These are phyloP conservation scores for Yamadazyma laniorum DNA, from an alignment of 805 yeast genomes.

Conservation along the genomic window DNA sequence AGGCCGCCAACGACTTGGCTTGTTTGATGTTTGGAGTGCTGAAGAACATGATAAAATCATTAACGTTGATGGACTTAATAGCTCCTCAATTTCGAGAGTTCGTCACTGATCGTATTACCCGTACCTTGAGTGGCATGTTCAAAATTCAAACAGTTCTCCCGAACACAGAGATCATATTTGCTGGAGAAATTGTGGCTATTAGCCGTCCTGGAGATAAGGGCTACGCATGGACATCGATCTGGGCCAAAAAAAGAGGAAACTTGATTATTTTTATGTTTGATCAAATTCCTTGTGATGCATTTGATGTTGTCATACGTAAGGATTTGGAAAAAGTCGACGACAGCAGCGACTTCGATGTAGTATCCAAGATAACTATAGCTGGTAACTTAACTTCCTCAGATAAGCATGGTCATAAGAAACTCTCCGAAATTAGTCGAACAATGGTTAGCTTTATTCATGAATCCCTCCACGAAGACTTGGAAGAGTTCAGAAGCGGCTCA, in stretches of 20 bases:
- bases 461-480: constrained; percentile 5
- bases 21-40: constrained; percentile 84
- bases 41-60: constrained; percentile 55
- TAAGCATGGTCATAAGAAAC: constrained; percentile 11
- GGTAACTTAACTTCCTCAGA: constrained; percentile 27
- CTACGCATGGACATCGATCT: constrained; percentile 80
- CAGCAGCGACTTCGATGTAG: constrained; percentile 8
- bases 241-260: constrained; percentile 79
- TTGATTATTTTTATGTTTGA: constrained; percentile 82
- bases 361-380: constrained; percentile 30
- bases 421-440: constrained; percentile 26
- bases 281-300: constrained; percentile 67
- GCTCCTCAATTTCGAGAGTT: constrained; percentile 74
- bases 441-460: constrained; percentile 17
- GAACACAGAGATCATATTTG: constrained; percentile 52
- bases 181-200: constrained; percentile 85
- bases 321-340: constrained; percentile 3
- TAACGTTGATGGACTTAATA: constrained; percentile 71
- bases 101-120: constrained; percentile 50
- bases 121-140: constrained; percentile 17
- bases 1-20: constrained; percentile 87
- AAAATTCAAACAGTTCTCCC: constrained; percentile 13
- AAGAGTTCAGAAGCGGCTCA: constrained; percentile 13
- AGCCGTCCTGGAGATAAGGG: constrained; percentile 59
- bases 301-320: constrained; percentile 49